Evolutionary conservation across 306 rosid species (phyloP), one percentile per base, ranked within the genome.

Genomic region (Cucumis cinereus): DNA sequence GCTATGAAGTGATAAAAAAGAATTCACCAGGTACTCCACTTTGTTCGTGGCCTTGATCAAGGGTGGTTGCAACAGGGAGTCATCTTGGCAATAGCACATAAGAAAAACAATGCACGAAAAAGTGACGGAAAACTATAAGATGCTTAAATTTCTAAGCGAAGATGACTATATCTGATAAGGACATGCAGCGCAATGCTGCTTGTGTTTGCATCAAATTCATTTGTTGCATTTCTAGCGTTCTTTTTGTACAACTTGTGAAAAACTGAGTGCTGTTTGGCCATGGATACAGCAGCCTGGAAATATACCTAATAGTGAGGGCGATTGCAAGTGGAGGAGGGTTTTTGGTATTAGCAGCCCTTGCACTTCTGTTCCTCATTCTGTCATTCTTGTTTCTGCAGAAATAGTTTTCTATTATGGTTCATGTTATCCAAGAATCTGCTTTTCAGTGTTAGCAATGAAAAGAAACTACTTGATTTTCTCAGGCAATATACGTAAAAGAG

Each of bases 401-500:
- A n/a, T 28, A 19, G 19, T n/a, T 53, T 33, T 23, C 47, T 73
- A 52, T 3, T 30, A 7, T 73, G 33, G 40, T 73, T 35, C 50
- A 54, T 73, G 11, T n/a, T 45, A 22, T n/a, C 47, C 50, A 33
- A 54, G 77, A 53, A 53, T 73, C 23, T 54, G 77, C 11, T 55
- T 23, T 47, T 47, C 52, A 7, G 53, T 23, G 24, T 12, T 24
- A 70, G 13, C 6, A 70, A 26, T 70, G 38, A 70, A 33, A 10
- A 49, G 52, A 30, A 61, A 66, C 35, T 16, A 63, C 56, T 19
- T 36, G 36, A 7, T 78, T 72, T 75, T 87, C 88, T 83, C 91
- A 94, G 98, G 95, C 90, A 28, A 90, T 94, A 85, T 83, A 89
- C 81, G 24, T 83, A 75, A 92, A 92, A 87, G 98, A 91, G 83